A percentile compares a stretch with the other conserved stretches of the same genome.
These are phyloP conservation scores for Nevesoporus exiguus DNA, from an alignment of 768 basidiomycete genomes.

Conservation along the genomic window DNA sequence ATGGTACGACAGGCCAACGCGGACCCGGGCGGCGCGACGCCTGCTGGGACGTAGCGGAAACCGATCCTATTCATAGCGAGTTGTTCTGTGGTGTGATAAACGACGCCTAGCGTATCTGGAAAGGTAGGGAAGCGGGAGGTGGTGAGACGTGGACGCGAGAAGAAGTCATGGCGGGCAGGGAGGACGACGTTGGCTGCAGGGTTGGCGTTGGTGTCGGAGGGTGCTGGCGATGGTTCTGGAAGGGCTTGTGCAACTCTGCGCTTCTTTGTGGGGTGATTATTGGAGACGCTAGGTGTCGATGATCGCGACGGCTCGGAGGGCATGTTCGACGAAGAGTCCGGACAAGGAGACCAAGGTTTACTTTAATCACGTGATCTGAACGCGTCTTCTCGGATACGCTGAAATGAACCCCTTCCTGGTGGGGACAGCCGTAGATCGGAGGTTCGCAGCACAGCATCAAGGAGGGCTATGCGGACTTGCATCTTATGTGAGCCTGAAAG, in stretches of 20 bases:
- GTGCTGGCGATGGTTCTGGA: conserved; percentile 51
- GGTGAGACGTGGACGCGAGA: conserved; percentile 63
- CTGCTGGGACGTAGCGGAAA: conserved; percentile 78
- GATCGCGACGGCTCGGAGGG: conserved; percentile 33
- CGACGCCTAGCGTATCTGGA: conserved; percentile 49
- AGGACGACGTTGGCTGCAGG: conserved; percentile 48
- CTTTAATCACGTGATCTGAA: conserved; percentile 17
- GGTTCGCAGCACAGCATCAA: too few species aligned
- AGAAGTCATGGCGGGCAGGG: conserved; percentile 64
- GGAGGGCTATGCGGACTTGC: background rate
- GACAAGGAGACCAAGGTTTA: background rate
- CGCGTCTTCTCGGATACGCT: background rate
- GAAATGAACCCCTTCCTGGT: background rate
- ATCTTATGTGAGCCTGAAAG: background rate
- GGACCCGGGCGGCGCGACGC: conserved; percentile 59
- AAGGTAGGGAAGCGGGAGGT: conserved; percentile 75
- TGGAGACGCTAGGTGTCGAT: conserved; percentile 28
- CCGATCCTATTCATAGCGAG: conserved; percentile 72
- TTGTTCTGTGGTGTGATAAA: conserved; percentile 65
- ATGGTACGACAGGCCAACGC: conserved; percentile 71
- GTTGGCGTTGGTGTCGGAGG: conserved; percentile 47
- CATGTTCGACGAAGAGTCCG: background rate
- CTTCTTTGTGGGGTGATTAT: conserved; percentile 34
- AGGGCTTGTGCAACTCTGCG: conserved; percentile 50
- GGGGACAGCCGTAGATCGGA: too few species aligned